These are phyloP conservation scores for Coniochaeta hoffmannii DNA, from an alignment of 2,329 filamentous ascomycete genomes.

Conservation along the genomic window DNA sequence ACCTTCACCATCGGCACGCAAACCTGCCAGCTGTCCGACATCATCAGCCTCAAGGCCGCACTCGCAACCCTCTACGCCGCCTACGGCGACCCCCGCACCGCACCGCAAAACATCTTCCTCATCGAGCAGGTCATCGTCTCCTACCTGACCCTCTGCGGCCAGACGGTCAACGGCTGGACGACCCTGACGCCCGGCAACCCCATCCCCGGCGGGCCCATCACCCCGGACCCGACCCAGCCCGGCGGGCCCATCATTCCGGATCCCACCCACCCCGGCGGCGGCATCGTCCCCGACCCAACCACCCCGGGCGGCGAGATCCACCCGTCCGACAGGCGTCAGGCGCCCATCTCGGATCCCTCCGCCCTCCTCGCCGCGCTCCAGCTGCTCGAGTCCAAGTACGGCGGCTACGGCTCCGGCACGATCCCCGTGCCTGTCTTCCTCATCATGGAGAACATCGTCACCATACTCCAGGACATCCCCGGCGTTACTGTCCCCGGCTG, in stretches of 20 bases:
- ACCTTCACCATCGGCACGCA: slow-evolving; percentile 11
- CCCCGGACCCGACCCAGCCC: slow-evolving; percentile 18
- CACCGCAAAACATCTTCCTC: slow-evolving; percentile 16
- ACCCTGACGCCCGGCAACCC: slow-evolving; percentile 15
- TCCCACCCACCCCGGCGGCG: slow-evolving; percentile 9
- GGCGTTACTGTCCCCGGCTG: slow-evolving; percentile 16
- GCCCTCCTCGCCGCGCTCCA: slow-evolving; percentile 13
- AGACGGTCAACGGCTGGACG: slow-evolving; percentile 16
- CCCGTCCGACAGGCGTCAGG: slow-evolving; percentile 5
- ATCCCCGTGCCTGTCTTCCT: slow-evolving; percentile 15
- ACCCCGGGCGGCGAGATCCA: slow-evolving; percentile 10
- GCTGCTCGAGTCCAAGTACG: slow-evolving; percentile 15
- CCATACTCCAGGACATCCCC: slow-evolving; percentile 14
- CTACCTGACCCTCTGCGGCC: slow-evolving; percentile 14
- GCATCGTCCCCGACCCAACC: slow-evolving; percentile 14
- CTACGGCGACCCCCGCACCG: slow-evolving; percentile 13
- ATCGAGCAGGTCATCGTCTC: slow-evolving; percentile 18
- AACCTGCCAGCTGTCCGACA: slow-evolving; percentile 12
- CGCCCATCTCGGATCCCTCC: slow-evolving; percentile 5
- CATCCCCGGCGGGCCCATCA: slow-evolving; percentile 22
- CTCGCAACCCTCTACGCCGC: slow-evolving; percentile 13
- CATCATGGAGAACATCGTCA: slow-evolving; percentile 17
- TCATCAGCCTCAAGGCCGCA: slow-evolving; percentile 14
- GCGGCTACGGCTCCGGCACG: slow-evolving; percentile 11
- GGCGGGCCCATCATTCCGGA: slow-evolving; percentile 18